These are phyloP conservation scores for Aspergillus haitiensis DNA, from an alignment of 495 filamentous ascomycete genomes.

Conservation along the genomic window DNA sequence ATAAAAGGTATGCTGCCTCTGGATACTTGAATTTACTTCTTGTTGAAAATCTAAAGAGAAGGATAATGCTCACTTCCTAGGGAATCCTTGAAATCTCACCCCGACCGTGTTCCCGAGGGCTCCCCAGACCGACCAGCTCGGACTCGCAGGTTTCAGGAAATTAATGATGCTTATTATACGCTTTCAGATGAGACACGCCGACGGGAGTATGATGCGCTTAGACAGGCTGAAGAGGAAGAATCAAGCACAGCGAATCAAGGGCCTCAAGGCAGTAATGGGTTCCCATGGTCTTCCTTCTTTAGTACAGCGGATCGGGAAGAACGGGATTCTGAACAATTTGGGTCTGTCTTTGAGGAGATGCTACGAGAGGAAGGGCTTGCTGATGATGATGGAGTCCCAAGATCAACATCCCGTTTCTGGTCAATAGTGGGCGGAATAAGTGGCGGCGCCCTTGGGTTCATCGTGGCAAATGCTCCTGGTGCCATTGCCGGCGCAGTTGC, in stretches of 20 bases:
- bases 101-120: constrained; percentile 83
- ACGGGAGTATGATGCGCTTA: constrained; percentile 83
- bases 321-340: constrained; percentile 76
- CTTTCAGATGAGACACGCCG: constrained; percentile 78
- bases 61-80: constrained; percentile 40
- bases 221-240: constrained; percentile 53
- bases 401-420: constrained; percentile 75
- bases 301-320: constrained; percentile 46
- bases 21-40: not conserved
- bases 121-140: constrained; percentile 80
- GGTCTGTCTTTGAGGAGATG: constrained; percentile 96
- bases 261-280: constrained; percentile 50
- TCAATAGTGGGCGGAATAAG: constrained; percentile 78
- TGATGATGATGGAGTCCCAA: constrained; percentile 46
- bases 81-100: constrained; percentile 90
- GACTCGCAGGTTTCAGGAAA: constrained; percentile 88
- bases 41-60: not conserved
- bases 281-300: constrained; percentile 65
- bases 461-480: constrained; percentile 87
- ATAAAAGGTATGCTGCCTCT: constrained; percentile 68
- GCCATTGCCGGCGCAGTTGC: constrained; percentile 88
- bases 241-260: constrained; percentile 60
- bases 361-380: constrained; percentile 87
- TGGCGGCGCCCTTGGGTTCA: constrained; percentile 90
- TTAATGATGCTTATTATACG: constrained; percentile 98